Percentiles rank a stretch among this genome's conserved stretches.
Evolutionary conservation across 306 rosid species (phyloP).

Genomic region (Argentina anserina): DNA sequence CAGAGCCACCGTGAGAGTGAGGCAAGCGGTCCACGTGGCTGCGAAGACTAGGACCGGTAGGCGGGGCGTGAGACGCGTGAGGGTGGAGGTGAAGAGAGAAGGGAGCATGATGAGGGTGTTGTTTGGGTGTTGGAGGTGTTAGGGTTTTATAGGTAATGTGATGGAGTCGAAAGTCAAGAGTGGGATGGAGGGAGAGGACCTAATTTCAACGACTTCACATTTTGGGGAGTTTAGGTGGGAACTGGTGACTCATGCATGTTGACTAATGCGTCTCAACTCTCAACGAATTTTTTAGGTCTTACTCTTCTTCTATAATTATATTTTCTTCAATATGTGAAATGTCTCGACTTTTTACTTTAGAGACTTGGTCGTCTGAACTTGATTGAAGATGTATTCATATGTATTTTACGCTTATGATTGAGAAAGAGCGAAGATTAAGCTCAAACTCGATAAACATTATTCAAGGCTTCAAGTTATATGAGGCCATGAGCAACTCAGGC

Average conservation of each 20-base stretch:
- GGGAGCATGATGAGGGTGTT: constrained; percentile 37
- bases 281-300: background rate
- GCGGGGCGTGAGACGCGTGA: constrained; percentile 30
- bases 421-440: no score
- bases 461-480: no score
- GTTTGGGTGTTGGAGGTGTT: background rate
- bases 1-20: constrained; percentile 58
- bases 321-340: no score
- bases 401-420: no score
- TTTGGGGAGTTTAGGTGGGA: constrained; percentile 14
- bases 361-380: no score
- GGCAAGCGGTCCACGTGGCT: constrained; percentile 50
- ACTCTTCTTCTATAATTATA: no score
- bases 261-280: background rate
- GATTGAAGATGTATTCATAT: no score
- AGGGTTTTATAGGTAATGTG: background rate
- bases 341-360: no score
- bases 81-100: constrained; percentile 33
- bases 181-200: background rate
- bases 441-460: no score
- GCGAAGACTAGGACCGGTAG: constrained; percentile 68
- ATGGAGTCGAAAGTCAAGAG: background rate
- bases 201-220: constrained; percentile 25
- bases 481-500: no score
- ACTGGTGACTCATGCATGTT: background rate